Evolutionary conservation across 2,329 filamentous ascomycete genomes (phyloP), one percentile per base, ranked within the genome.

Genomic region (Penicillium sp.): DNA sequence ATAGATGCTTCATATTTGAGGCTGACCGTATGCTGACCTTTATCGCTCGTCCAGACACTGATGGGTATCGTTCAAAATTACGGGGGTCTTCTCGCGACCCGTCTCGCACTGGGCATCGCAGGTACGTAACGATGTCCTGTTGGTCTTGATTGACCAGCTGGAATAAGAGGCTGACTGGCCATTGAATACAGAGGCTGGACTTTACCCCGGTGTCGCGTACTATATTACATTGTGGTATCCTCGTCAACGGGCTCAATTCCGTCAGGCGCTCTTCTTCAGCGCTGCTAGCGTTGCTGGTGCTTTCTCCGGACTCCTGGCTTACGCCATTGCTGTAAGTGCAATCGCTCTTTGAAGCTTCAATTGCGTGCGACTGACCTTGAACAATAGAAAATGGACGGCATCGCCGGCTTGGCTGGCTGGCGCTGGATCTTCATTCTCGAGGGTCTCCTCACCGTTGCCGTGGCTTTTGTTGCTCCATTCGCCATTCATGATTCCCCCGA

Each of bases 351-450:
- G 41, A 36, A 6, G 11, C 12, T 9, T 12, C 12, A 25, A 6
- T 7, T 35, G 12, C 40, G 12, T 13, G 3, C 5, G 7, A n/a
- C 40, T 43, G 9, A 43, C 32, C 12, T 24, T 12, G 4, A 5
- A 6, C 11, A 4, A 33, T 37, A 69, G 59, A 71, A 74, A 60
- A 77, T 79, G 73, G 70, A 76, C 42, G 76, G 76, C 1, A 65
- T 75, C 4, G 71, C 67, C 3, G 71, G 71, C 5, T 70, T 70
- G 40, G 64, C 64, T 12, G 74, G 73, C 39, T 77, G 75, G 75
- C 63, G 73, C 43, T 76, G 74, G 75, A 74, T 76, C 40, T 75
- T 76, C 49, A 75, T 76, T 35, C 57, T 76, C 9, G 75, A 78
- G 54, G 75, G 75, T 3, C 58, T 77, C 1, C 59, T 73, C 3